These are phyloP conservation scores for Schizopora paradoxa DNA, from an alignment of 1,284 basidiomycete genomes.

Conservation along the genomic window DNA sequence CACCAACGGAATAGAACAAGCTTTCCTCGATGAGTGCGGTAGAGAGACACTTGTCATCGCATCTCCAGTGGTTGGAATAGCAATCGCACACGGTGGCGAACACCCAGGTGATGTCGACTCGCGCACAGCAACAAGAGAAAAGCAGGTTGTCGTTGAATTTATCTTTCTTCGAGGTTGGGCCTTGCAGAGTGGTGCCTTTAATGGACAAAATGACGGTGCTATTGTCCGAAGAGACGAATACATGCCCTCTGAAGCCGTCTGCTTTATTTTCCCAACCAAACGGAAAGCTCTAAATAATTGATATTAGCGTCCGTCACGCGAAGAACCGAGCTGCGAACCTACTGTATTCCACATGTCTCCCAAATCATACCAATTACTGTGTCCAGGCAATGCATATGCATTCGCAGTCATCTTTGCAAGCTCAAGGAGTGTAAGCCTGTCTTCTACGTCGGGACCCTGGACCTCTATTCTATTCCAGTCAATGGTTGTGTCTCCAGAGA, in stretches of 20 bases:
- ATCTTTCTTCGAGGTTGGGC: conserved; percentile 87
- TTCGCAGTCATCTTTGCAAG: conserved; percentile 90
- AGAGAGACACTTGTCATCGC: conserved; percentile 80
- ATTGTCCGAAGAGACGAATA: conserved; percentile 78
- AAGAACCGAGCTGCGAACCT: conserved; percentile 27
- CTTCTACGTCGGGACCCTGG: conserved; percentile 67
- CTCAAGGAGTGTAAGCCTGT: conserved; percentile 77
- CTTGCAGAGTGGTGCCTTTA: conserved; percentile 85
- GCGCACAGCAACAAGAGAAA: conserved; percentile 97
- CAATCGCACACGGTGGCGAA: conserved; percentile 86
- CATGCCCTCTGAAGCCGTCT: conserved; percentile 88
- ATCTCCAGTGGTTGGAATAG: conserved; percentile 65
- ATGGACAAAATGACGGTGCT: conserved; percentile 85
- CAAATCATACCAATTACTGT: conserved; percentile 80
- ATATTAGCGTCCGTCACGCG: background rate
- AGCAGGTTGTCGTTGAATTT: conserved; percentile 96
- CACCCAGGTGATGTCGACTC: conserved; percentile 85
- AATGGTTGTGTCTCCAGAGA: conserved; percentile 38
- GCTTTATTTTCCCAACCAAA: conserved; percentile 85
- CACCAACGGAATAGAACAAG: conserved; percentile 83
- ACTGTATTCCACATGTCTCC: conserved; percentile 72
- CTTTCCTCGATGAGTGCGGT: conserved; percentile 84
- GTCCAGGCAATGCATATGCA: conserved; percentile 73
- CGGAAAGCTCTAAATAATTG: conserved; percentile 51
- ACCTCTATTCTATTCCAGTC: conserved; percentile 55